Evolutionary conservation across 805 yeast species (phyloP).

Genomic region (Peterozyma xylosa): DNA sequence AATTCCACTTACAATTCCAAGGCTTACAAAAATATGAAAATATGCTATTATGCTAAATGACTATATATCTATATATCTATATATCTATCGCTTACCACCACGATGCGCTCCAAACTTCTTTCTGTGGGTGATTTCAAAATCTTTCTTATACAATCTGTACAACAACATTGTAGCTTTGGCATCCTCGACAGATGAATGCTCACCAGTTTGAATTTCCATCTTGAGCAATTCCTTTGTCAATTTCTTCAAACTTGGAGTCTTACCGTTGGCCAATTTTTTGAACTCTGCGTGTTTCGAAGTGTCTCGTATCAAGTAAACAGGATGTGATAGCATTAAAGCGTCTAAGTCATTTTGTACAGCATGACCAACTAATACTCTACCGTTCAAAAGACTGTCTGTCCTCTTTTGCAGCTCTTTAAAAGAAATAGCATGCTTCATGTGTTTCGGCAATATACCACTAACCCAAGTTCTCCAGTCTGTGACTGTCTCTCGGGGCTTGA

Average conservation of each 20-base stretch:
- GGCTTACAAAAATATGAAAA: too few relatives aligned
- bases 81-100: too few relatives aligned
- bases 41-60: too few relatives aligned
- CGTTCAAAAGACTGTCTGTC: slow-evolving; percentile 45
- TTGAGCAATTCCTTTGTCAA: slow-evolving; percentile 50
- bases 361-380: slow-evolving; percentile 71
- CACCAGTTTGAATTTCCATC: slow-evolving; percentile 59
- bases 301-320: slow-evolving; percentile 57
- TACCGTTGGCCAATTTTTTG: slow-evolving; percentile 53
- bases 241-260: slow-evolving; percentile 66
- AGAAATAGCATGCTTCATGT: slow-evolving; percentile 60
- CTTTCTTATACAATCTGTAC: slow-evolving; percentile 55
- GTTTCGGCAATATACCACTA: slow-evolving; percentile 70
- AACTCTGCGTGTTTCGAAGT: slow-evolving; percentile 61
- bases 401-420: slow-evolving; percentile 60
- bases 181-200: slow-evolving; percentile 87
- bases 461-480: slow-evolving; percentile 94
- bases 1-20: too few relatives aligned
- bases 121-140: slow-evolving; percentile 42
- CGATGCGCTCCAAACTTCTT: slow-evolving; percentile 15
- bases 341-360: slow-evolving; percentile 75
- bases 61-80: too few relatives aligned
- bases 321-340: slow-evolving; percentile 61
- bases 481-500: slow-evolving; percentile 65
- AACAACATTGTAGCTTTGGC: slow-evolving; percentile 82